Evolutionary conservation across 2,329 filamentous ascomycete species (phyloP), one percentile per base, ranked within the genome.

Genomic region (Monascus ruber): DNA sequence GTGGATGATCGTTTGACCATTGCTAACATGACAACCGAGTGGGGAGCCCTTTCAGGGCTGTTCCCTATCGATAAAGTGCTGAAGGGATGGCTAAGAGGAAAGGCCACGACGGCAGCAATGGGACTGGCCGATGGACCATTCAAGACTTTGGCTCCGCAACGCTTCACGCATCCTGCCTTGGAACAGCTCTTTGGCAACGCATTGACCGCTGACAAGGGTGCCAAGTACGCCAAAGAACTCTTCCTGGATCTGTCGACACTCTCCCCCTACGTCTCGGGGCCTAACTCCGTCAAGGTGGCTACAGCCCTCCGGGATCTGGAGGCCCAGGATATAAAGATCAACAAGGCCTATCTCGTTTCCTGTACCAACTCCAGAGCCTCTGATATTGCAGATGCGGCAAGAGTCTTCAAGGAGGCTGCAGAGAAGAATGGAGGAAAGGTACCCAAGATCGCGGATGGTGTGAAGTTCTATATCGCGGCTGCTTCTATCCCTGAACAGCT

Each of bases 401-500:
- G 74, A 34, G 88, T 96, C 2, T 94, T 96, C 72, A 78, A 76
- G 40, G 82, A 89, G 31, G 85, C 84, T 1, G 76, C 81, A 0
- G 59, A 65, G 38, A 68, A 68, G 35, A 74, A 77, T 40, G 69
- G 69, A 24, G 83, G 79, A 9, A 68, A 72, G 40, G 64, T 76
- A 5, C 73, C 85, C 17, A 85, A 82, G 64, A 73, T 94, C 42
- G 79, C 84, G 0, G 68, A 76, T 0, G 77, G 81, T 26, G 87
- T 95, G 32, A 73, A 87, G 40, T 80, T 95, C 55, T 95, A 95
- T 63, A 83, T 96, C 45, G 83, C 88, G 0, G 87, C 89, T 0
- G 89, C 89, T 1, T 95, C 88, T 0, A 55, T 77, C 0, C 70
- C 75, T 0, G 88, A 95, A 59, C 87, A 95, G 59, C 61, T 76